These are phyloP conservation scores for Narthecium ossifragum DNA, from an alignment of 106 monocot genomes.

Conservation along the genomic window DNA sequence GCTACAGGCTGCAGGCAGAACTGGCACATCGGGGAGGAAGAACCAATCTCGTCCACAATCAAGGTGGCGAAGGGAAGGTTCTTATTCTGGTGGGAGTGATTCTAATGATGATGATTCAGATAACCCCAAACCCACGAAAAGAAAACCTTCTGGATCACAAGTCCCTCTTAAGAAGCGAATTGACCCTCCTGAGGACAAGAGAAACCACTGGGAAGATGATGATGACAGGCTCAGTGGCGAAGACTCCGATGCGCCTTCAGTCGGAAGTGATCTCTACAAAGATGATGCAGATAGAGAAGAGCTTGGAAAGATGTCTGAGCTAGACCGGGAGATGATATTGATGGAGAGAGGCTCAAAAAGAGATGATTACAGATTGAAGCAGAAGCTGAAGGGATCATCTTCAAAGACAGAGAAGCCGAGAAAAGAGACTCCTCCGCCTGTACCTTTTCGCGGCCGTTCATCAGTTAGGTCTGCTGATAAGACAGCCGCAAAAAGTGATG, in stretches of 20 bases:
- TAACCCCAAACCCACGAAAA: slow-evolving; percentile 18
- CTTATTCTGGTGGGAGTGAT: slow-evolving; percentile 54
- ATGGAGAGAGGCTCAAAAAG: slow-evolving; percentile 54
- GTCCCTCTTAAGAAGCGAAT: slow-evolving; percentile 52
- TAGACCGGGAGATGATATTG: slow-evolving; percentile 83
- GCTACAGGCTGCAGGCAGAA: slow-evolving; percentile 76
- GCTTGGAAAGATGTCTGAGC: slow-evolving; percentile 59
- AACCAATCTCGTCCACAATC: slow-evolving; percentile 24
- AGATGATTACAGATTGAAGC: slow-evolving; percentile 63
- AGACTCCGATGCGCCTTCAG: slow-evolving; percentile 64
- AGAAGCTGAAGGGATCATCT: slow-evolving; percentile 57
- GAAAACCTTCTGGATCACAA: slow-evolving; percentile 36
- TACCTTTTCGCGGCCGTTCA: slow-evolving; percentile 40
- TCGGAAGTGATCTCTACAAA: slow-evolving; percentile 87
- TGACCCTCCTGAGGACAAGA: slow-evolving; percentile 43
- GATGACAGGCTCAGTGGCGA: slow-evolving; percentile 36
- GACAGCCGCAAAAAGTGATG: slow-evolving; percentile 47
- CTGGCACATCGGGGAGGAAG: slow-evolving; percentile 34
- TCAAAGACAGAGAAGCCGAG: slow-evolving; percentile 40
- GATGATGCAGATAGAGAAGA: slow-evolving; percentile 81
- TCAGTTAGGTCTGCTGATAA: slow-evolving; percentile 36
- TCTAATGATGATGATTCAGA: slow-evolving; percentile 55
- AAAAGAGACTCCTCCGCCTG: slow-evolving; percentile 47
- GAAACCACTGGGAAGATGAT: slow-evolving; percentile 19
- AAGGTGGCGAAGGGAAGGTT: slow-evolving; percentile 27